Evolutionary conservation across 139 green algal species (phyloP).

Genomic region (Marvania coccoides): DNA sequence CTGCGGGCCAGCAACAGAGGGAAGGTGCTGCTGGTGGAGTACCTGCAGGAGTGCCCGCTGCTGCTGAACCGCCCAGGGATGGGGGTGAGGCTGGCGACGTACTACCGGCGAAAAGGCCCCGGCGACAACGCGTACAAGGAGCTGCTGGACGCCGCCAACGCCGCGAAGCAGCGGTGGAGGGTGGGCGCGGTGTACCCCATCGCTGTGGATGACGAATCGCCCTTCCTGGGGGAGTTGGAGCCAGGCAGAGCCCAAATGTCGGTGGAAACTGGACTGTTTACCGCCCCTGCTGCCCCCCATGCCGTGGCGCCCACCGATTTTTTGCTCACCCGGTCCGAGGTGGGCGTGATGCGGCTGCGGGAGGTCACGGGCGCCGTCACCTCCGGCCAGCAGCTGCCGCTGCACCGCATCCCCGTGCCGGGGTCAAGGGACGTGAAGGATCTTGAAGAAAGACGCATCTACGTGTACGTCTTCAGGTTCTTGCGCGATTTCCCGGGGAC

Average conservation of each 20-base stretch:
- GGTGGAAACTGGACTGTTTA: constrained; percentile 49
- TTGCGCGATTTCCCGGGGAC: constrained; percentile 1
- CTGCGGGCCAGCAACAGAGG: constrained; percentile 44
- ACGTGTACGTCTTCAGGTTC: constrained; percentile 30
- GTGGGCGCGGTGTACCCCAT: constrained; percentile 46
- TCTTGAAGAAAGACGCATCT: constrained; percentile 28
- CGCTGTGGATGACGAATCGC: constrained; percentile 49
- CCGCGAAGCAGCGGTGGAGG: constrained; percentile 25
- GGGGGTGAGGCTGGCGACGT: constrained; percentile 61
- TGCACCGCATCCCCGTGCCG: constrained; percentile 23
- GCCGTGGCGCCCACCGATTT: constrained; percentile 55
- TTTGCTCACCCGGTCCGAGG: constrained; percentile 36
- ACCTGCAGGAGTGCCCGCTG: constrained; percentile 67
- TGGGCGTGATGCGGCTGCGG: constrained; percentile 49
- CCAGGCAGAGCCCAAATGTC: constrained; percentile 33
- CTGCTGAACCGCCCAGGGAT: constrained; percentile 72
- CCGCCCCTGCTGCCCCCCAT: constrained; percentile 47
- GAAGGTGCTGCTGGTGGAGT: constrained; percentile 67
- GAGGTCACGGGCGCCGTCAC: constrained; percentile 52
- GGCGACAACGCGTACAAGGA: constrained; percentile 32
- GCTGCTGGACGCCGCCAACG: neutral
- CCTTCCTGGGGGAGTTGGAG: constrained; percentile 42
- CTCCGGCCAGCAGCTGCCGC: constrained; percentile 67
- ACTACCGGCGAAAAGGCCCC: constrained; percentile 51
- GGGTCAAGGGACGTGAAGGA: constrained; percentile 18